Percentiles rank a stretch among this genome's conserved stretches.
Evolutionary conservation across 2,329 filamentous ascomycete genomes (phyloP).

Genomic region (Periconia digitata): DNA sequence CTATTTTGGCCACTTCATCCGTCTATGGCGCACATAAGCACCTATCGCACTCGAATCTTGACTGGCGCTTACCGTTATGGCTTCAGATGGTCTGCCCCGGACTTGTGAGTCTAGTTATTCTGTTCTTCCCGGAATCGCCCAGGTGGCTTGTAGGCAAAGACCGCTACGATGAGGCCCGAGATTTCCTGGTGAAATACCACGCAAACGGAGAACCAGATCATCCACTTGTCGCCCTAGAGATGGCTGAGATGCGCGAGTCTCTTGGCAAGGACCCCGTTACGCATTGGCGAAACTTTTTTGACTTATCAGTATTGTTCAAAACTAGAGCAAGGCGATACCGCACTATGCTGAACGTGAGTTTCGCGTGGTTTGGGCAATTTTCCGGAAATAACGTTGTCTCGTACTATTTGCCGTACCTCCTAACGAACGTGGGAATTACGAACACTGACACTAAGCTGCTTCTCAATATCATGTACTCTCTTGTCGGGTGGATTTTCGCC

Average conservation of each 20-base stretch:
- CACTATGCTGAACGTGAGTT: slow-evolving; percentile 29
- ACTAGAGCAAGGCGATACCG: slow-evolving; percentile 22
- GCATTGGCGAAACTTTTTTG: slow-evolving; percentile 24
- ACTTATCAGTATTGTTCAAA: slow-evolving; percentile 19
- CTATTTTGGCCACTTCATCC: slow-evolving; percentile 23
- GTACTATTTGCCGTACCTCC: slow-evolving; percentile 36
- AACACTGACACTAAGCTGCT: slow-evolving; percentile 35
- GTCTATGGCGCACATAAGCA: slow-evolving; percentile 26
- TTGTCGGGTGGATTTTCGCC: slow-evolving; percentile 34
- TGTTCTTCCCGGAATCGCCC: slow-evolving; percentile 24
- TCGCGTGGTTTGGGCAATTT: slow-evolving; percentile 43
- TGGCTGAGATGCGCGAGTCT: slow-evolving; percentile 34
- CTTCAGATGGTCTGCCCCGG: slow-evolving; percentile 24
- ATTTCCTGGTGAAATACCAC: slow-evolving; percentile 56
- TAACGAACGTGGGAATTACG: slow-evolving; percentile 37
- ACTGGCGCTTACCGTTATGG: slow-evolving; percentile 26
- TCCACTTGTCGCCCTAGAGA: slow-evolving; percentile 29
- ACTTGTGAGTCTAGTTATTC: slow-evolving; percentile 18
- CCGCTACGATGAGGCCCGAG: slow-evolving; percentile 24
- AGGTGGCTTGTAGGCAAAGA: slow-evolving; percentile 27
- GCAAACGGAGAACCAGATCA: slow-evolving; percentile 45
- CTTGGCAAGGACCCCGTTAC: slow-evolving; percentile 17
- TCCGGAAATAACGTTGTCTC: slow-evolving; percentile 38
- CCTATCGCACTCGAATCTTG: slow-evolving; percentile 17
- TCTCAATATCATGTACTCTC: slow-evolving; percentile 41